These are phyloP conservation scores for Lentinula edodes DNA, from an alignment of 768 basidiomycete genomes.

Conservation along the genomic window DNA sequence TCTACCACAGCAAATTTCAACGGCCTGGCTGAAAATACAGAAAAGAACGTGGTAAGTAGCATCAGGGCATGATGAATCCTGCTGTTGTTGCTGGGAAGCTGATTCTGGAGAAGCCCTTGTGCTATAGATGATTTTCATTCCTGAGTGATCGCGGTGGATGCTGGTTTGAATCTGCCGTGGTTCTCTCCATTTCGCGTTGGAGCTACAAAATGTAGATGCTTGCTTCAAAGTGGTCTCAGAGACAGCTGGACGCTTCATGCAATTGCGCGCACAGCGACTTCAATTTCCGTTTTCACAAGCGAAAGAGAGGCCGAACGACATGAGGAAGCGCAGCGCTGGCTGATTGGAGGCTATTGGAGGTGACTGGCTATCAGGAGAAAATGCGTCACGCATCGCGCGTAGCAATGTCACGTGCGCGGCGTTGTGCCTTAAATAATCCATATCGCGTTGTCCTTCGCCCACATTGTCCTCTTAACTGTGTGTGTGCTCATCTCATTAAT, in stretches of 20 bases:
- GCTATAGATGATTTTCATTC: neutral
- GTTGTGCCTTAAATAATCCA: neutral
- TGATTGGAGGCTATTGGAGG: neutral
- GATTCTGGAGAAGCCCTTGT: neutral
- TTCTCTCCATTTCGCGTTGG: neutral
- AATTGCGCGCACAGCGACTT: neutral
- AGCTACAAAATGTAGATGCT: neutral
- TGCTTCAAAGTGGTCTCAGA: neutral
- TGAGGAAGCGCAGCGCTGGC: neutral
- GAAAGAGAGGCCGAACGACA: neutral
- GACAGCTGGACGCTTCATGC: neutral
- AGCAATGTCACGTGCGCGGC: neutral
- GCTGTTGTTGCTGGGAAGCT: neutral
- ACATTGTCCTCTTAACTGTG: neutral
- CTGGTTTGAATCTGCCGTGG: neutral
- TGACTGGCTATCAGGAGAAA: neutral
- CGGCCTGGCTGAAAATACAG: neutral
- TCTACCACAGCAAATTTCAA: neutral
- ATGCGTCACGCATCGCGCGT: neutral
- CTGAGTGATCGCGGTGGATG: neutral
- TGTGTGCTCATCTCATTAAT: neutral
- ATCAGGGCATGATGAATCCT: neutral
- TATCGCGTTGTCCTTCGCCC: neutral
- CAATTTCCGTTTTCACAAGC: neutral
- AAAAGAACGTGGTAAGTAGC: conserved; percentile 2